These are phyloP conservation scores for Ustilago loliicola DNA, from an alignment of 1,284 basidiomycete genomes.

Conservation along the genomic window DNA sequence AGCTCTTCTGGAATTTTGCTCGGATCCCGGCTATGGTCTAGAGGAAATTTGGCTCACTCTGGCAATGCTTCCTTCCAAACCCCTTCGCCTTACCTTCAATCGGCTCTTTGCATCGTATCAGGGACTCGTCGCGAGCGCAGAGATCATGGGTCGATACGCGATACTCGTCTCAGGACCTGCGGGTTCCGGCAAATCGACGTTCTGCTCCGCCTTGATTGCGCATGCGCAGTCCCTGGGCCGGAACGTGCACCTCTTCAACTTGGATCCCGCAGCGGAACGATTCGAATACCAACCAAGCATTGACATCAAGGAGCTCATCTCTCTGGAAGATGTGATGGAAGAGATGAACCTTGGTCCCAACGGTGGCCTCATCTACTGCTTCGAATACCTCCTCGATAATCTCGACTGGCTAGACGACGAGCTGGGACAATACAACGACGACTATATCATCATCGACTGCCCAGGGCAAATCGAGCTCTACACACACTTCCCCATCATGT, in stretches of 20 bases:
- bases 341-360: conserved; percentile 97
- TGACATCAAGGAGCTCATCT: conserved; percentile 94
- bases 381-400: conserved; percentile 96
- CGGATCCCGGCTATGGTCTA: conserved; percentile 5
- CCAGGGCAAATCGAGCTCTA: conserved; percentile 99
- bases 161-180: conserved; percentile 80
- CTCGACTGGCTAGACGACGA: conserved; percentile 99
- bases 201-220: conserved; percentile 88
- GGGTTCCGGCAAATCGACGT: conserved; percentile 97
- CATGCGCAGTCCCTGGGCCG: conserved; percentile 88
- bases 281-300: conserved; percentile 94
- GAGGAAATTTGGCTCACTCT: conserved; percentile 6
- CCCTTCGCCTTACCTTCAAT: background rate
- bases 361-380: conserved; percentile 96
- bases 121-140: background rate
- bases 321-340: conserved; percentile 94
- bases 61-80: conserved; percentile 3
- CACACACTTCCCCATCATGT: conserved; percentile 96
- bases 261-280: conserved; percentile 94
- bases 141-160: conserved; percentile 59
- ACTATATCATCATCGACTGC: conserved; percentile 98
- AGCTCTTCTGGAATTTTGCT: conserved; percentile 6
- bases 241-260: conserved; percentile 92
- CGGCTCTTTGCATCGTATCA: background rate
- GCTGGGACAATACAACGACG: conserved; percentile 89